Evolutionary conservation across 768 basidiomycete species (phyloP).

Genomic region (Termitomyces sp.): DNA sequence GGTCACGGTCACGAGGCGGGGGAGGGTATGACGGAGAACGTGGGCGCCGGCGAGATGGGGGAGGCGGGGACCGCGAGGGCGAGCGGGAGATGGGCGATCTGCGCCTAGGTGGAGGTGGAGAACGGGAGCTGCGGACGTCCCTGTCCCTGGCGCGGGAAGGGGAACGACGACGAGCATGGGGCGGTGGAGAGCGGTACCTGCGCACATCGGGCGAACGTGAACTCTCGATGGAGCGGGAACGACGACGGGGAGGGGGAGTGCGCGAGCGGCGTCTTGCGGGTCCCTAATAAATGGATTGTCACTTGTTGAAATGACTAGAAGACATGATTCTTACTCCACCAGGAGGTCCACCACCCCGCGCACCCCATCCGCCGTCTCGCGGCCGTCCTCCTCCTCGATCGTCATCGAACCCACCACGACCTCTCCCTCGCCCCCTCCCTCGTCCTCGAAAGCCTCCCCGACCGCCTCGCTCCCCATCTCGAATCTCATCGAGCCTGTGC

Average conservation of each 20-base stretch:
- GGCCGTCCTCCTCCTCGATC: slow-evolving; percentile 49
- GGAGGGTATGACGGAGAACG: slow-evolving; percentile 50
- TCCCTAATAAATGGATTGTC: slow-evolving; percentile 22
- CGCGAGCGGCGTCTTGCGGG: slow-evolving; percentile 44
- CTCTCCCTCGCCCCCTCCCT: slow-evolving; percentile 57
- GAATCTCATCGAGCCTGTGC: slow-evolving; percentile 62
- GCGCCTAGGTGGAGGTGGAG: slow-evolving; percentile 32
- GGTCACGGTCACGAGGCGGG: slow-evolving; percentile 36
- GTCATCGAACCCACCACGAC: slow-evolving; percentile 43
- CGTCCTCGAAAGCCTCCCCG: slow-evolving; percentile 47
- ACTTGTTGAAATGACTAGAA: background rate
- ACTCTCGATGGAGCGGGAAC: slow-evolving; percentile 34
- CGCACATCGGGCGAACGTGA: slow-evolving; percentile 38
- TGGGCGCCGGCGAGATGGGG: slow-evolving; percentile 30
- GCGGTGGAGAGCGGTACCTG: slow-evolving; percentile 38
- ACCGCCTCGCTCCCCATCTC: slow-evolving; percentile 54
- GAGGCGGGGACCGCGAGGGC: slow-evolving; percentile 35
- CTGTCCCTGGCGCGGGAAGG: slow-evolving; percentile 24
- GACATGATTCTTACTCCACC: slow-evolving; percentile 28
- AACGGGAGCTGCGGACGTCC: slow-evolving; percentile 31
- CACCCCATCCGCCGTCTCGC: slow-evolving; percentile 68
- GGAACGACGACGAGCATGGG: slow-evolving; percentile 34
- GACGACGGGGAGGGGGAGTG: slow-evolving; percentile 45
- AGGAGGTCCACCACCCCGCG: slow-evolving; percentile 50
- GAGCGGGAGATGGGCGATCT: slow-evolving; percentile 41